Evolutionary conservation across 2,329 filamentous ascomycete species (phyloP).

Genomic region (Talaromyces sp.): DNA sequence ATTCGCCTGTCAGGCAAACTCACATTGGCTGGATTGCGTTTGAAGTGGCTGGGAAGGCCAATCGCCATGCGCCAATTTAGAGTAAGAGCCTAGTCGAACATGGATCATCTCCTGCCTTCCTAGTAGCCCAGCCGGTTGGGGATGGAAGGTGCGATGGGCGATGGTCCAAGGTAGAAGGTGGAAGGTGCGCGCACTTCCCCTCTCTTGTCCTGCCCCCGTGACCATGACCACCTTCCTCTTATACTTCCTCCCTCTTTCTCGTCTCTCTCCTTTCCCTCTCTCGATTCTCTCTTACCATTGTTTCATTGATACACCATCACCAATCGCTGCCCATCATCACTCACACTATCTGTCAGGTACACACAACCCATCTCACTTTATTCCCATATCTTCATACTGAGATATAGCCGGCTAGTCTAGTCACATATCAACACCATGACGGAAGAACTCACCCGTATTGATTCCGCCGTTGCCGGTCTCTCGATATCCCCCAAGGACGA

Average conservation of each 20-base stretch:
- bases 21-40: neutral
- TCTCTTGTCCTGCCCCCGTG: constrained; percentile 9
- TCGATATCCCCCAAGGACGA: constrained; percentile 65
- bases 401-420: constrained; percentile 5
- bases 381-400: neutral
- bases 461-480: constrained; percentile 82
- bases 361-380: neutral
- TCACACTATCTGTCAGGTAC: constrained; percentile 1
- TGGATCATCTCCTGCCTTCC: neutral
- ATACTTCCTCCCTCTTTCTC: constrained; percentile 7
- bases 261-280: neutral
- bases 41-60: constrained; percentile 2
- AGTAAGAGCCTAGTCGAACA: neutral
- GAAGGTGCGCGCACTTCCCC: constrained; percentile 1
- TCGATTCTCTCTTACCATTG: too few species aligned
- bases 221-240: constrained; percentile 23
- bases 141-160: neutral
- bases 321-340: neutral
- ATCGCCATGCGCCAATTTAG: neutral
- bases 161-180: neutral
- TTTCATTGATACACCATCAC: neutral
- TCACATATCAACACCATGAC: constrained; percentile 46
- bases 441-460: constrained; percentile 75
- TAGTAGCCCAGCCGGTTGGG: neutral
- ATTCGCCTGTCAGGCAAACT: neutral